Conservation (phyloP, 768 basidiomycete species). For the Xerocomus potaroensis region DNA sequence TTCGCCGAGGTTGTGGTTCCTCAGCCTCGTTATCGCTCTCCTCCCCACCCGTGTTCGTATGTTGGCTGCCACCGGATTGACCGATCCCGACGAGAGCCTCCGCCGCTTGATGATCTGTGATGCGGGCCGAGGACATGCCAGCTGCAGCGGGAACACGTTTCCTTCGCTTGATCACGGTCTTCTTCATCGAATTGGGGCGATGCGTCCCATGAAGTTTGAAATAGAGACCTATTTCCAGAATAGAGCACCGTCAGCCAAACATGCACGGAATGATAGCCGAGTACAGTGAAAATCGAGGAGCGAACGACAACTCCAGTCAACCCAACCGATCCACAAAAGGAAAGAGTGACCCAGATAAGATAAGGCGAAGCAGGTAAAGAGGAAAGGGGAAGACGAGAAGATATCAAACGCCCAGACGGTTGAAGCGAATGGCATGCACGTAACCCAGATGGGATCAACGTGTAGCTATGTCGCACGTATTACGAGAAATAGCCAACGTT, state of each 20-base stretch:
- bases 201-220: slow-evolving; percentile 98
- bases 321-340: slow-evolving; percentile 11
- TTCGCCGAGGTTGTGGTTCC: slow-evolving; percentile 54
- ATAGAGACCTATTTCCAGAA: slow-evolving; percentile 70
- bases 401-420: slow-evolving; percentile 5
- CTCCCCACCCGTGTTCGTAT: slow-evolving; percentile 34
- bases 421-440: slow-evolving; percentile 19
- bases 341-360: slow-evolving; percentile 23
- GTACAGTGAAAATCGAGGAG: neutral
- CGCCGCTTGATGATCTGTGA: slow-evolving; percentile 85
- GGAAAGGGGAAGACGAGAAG: slow-evolving; percentile 21
- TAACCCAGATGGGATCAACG: slow-evolving; percentile 21
- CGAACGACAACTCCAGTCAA: neutral
- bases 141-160: slow-evolving; percentile 93
- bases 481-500: slow-evolving; percentile 17
- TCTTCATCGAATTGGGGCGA: slow-evolving; percentile 97
- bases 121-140: slow-evolving; percentile 41
- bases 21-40: slow-evolving; percentile 39
- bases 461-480: slow-evolving; percentile 15
- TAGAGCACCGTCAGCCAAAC: slow-evolving; percentile 12
- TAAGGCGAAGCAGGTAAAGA: slow-evolving; percentile 13
- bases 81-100: slow-evolving; percentile 86
- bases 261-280: neutral
- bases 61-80: slow-evolving; percentile 39
- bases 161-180: slow-evolving; percentile 96